These are phyloP conservation scores for Ogataea thermomethanolica DNA, from an alignment of 805 yeast genomes.

Conservation along the genomic window DNA sequence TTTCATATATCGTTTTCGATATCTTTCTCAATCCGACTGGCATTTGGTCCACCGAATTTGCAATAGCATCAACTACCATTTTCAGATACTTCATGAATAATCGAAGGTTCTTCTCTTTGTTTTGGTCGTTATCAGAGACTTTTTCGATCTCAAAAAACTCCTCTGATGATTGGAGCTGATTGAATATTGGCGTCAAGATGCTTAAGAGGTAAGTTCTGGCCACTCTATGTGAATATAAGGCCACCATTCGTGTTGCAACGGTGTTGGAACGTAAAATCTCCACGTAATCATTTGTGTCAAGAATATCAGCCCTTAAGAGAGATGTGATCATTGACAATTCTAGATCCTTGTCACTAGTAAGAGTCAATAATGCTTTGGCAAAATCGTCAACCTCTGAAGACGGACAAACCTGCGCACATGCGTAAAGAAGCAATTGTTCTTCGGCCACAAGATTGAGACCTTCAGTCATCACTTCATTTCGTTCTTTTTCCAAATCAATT, in stretches of 20 bases:
- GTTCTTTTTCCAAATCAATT: constrained; percentile 10
- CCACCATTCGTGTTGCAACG: constrained; percentile 73
- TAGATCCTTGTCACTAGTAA: constrained; percentile 42
- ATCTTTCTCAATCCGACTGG: constrained; percentile 73
- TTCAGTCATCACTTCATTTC: constrained; percentile 7
- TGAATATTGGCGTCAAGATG: constrained; percentile 55
- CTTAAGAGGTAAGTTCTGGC: constrained; percentile 56
- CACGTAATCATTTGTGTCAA: constrained; percentile 54
- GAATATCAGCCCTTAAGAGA: constrained; percentile 60
- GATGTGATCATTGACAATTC: constrained; percentile 47
- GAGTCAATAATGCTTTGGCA: constrained; percentile 59
- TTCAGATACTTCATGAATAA: constrained; percentile 55
- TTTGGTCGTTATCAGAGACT: constrained; percentile 28
- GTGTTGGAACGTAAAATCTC: constrained; percentile 80
- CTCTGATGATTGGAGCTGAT: constrained; percentile 45
- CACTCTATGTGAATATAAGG: constrained; percentile 64
- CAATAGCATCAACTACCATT: constrained; percentile 56
- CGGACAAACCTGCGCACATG: constrained; percentile 61
- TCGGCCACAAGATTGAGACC: constrained; percentile 20
- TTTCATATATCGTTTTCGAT: constrained; percentile 58
- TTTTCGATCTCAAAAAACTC: constrained; percentile 67
- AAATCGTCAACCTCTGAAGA: constrained; percentile 65
- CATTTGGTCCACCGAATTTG: constrained; percentile 49
- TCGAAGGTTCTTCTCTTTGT: constrained; percentile 40
- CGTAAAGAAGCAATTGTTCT: constrained; percentile 43